A percentile compares a stretch with the other conserved stretches of the same genome.
Conservation (phyloP, 2,329 filamentous ascomycete genomes). For the Alternaria brassicicola region DNA sequence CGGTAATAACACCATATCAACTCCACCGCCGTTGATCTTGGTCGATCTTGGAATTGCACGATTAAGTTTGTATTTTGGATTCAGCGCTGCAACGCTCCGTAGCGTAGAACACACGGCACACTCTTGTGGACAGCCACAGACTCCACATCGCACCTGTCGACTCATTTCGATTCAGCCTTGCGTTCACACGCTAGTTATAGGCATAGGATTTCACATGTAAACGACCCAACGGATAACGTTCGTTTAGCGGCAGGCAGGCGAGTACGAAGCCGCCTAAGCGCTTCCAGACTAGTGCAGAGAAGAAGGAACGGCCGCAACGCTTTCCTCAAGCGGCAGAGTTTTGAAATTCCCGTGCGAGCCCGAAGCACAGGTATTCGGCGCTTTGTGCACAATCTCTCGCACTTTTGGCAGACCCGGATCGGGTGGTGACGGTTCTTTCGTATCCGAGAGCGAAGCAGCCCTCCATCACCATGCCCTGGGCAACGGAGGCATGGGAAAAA, state of each 20-base stretch:
- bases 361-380: constrained; percentile 11
- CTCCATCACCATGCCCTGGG: neutral
- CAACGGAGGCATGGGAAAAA: neutral
- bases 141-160: neutral
- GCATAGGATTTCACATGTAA: constrained; percentile 6
- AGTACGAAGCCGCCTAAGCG: constrained; percentile 14
- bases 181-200: neutral
- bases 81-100: neutral
- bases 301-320: constrained; percentile 16
- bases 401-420: neutral
- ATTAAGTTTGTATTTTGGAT: constrained; percentile 2
- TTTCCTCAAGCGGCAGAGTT: constrained; percentile 15
- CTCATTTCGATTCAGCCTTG: constrained; percentile 15
- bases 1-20: constrained; percentile 7
- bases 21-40: neutral
- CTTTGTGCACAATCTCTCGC: constrained; percentile 4
- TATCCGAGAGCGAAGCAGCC: neutral
- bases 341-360: constrained; percentile 10
- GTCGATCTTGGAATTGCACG: neutral
- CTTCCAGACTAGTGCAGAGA: constrained; percentile 3
- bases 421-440: neutral
- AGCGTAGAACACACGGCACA: neutral
- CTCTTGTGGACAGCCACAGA: neutral
- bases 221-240: constrained; percentile 15
- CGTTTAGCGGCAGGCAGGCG: neutral